Conservation (phyloP, 2,329 filamentous ascomycete genomes). For the Fusarium pseudonygamai region DNA sequence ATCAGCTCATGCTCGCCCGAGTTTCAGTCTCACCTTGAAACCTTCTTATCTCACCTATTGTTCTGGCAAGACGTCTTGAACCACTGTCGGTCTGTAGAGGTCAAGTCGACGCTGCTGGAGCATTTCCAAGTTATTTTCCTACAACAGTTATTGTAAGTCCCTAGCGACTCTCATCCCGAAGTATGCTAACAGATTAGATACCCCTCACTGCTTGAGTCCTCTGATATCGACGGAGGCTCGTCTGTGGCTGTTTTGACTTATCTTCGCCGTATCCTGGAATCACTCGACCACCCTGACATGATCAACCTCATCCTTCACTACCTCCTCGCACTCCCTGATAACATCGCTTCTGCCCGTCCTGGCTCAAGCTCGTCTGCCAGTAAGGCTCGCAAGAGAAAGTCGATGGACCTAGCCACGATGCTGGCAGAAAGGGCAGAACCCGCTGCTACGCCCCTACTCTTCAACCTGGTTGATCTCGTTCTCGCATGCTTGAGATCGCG, state of each 20-base stretch:
- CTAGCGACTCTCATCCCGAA: neutral
- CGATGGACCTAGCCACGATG: constrained; percentile 84
- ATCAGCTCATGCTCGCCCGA: constrained; percentile 78
- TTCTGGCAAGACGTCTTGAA: constrained; percentile 99
- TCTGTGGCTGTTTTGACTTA: constrained; percentile 97
- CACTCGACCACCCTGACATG: constrained; percentile 91
- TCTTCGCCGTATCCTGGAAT: constrained; percentile 87
- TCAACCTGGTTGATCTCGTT: constrained; percentile 92
- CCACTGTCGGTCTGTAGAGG: constrained; percentile 90
- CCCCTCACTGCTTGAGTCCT: constrained; percentile 94
- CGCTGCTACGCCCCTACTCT: constrained; percentile 82
- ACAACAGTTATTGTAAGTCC: constrained; percentile 84
- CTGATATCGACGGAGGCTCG: constrained; percentile 95
- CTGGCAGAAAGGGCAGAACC: constrained; percentile 79
- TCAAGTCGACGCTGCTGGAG: constrained; percentile 91
- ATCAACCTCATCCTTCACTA: constrained; percentile 95
- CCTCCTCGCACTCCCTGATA: constrained; percentile 81
- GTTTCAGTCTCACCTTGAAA: constrained; percentile 87
- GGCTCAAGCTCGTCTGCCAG: constrained; percentile 64
- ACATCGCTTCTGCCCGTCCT: constrained; percentile 48
- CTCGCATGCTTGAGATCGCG: constrained; percentile 84
- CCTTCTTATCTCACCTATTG: constrained; percentile 91
- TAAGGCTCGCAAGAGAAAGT: constrained; percentile 83
- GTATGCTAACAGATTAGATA: constrained; percentile 66
- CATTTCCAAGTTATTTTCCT: constrained; percentile 98